Percentiles rank a stretch among this genome's conserved stretches.
Conservation (phyloP, 441 rosid species). For the Gossypium gossypioides region DNA sequence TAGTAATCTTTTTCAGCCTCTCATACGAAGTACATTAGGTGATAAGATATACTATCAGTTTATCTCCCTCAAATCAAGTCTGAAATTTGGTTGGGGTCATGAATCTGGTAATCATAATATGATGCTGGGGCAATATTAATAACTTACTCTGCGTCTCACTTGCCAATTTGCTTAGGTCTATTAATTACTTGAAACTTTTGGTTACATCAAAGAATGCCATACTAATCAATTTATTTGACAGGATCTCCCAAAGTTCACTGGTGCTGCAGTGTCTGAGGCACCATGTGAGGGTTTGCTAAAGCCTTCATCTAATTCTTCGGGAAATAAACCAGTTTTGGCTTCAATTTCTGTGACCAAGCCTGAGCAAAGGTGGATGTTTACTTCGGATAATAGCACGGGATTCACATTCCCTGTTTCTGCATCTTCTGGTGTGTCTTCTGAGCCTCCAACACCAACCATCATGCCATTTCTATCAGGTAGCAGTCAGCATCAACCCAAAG, state of each 20-base stretch:
- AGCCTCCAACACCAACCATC: constrained; percentile 78
- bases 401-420: constrained; percentile 67
- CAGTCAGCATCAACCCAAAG: constrained; percentile 25
- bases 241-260: constrained; percentile 28
- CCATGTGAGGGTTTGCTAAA: constrained; percentile 24
- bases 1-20: background rate
- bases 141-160: background rate
- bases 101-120: background rate
- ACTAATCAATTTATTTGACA: constrained; percentile 20
- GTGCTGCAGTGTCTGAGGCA: constrained; percentile 20
- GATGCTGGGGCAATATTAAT: background rate
- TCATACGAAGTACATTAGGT: background rate
- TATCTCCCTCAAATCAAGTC: background rate
- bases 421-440: constrained; percentile 39
- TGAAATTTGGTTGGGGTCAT: background rate
- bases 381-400: constrained; percentile 41
- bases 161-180: background rate
- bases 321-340: constrained; percentile 50
- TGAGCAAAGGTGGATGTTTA: constrained; percentile 33
- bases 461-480: constrained; percentile 37
- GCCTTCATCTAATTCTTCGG: constrained; percentile 38
- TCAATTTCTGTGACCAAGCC: constrained; percentile 49
- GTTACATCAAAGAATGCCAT: background rate
- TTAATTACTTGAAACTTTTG: background rate
- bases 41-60: background rate